These are phyloP conservation scores for Alloteropsis semialata DNA, from an alignment of 176 grass and related monocot species.

Conservation along the genomic window DNA sequence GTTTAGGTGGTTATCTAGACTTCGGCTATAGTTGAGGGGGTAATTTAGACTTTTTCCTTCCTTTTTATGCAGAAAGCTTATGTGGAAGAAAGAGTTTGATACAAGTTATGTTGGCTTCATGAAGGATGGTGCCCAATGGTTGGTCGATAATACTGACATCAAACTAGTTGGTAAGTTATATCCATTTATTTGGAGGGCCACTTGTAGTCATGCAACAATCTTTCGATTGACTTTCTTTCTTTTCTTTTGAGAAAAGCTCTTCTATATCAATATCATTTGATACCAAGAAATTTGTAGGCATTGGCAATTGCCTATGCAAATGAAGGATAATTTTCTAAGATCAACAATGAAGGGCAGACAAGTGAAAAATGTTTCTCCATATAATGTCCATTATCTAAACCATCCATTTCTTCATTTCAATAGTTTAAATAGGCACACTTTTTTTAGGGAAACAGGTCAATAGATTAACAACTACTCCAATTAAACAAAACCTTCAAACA, in stretches of 20 bases:
- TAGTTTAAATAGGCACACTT: neutral
- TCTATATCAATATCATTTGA: neutral
- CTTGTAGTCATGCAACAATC: neutral
- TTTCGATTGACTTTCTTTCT: neutral
- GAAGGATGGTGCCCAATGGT: conserved; percentile 83
- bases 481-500: neutral
- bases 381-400: neutral
- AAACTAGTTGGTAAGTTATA: conserved; percentile 73
- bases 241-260: neutral
- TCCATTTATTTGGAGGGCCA: neutral
- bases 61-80: conserved; percentile 53
- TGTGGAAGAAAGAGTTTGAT: conserved; percentile 88
- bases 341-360: neutral
- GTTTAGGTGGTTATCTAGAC: too few relatives aligned
- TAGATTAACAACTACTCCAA: neutral
- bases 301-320: neutral
- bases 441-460: neutral
- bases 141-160: conserved; percentile 79
- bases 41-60: too few relatives aligned
- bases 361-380: neutral
- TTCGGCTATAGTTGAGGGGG: too few relatives aligned
- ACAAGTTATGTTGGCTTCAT: conserved; percentile 82
- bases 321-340: neutral
- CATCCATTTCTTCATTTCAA: neutral
- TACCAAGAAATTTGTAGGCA: neutral